Evolutionary conservation across 176 grass and related monocot species (phyloP), one percentile per base, ranked within the genome.

Genomic region (Eragrostis nindensis): DNA sequence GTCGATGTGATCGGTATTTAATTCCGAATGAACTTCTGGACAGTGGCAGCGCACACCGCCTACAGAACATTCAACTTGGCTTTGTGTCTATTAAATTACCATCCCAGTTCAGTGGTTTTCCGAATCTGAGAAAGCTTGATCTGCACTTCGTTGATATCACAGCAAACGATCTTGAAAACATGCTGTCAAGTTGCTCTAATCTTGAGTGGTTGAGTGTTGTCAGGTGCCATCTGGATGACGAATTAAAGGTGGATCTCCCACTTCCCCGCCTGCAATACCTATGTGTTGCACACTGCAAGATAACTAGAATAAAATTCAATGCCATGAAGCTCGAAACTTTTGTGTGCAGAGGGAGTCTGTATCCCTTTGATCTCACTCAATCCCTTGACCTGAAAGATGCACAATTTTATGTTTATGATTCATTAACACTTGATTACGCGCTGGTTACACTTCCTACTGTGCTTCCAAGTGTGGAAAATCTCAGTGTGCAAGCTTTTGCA

Each of bases 91-190:
- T 76, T 22, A 11, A 44, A 62, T 30, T 59, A 14, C 73, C 55
- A 9, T 14, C 55, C 2, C 54, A 27, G 16, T 76, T 62, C 55
- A 76, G 73, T 45, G 73, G 55, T 1, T 76, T 76, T 15, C 39
- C 73, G 2, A 76, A 62, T 5, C 19, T 76, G 25, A 76, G 73
- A 52, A 73, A 73, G 16, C 70, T 73, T 53, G 45, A 72, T 16
- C 46, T 72, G 6, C 14, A 49, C 6, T 52, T 72, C 1, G 2
- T 48, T 0, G 1, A 17, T 19, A 26, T 8, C 24, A 48, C 45
- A 17, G 6, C 12, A 32, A 61, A 62, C 21, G 45, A 30, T 72
- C 45, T 60, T 26, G 1, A 40, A 13, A 5, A 60, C 26, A 5
- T 76, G 32, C 6, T 76, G 53, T 43, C 73, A 9, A 75, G 13